Evolutionary conservation across 352 stramenopile genomes (phyloP), one percentile per base, ranked within the genome.

Genomic region (Saprolegnia parasitica): DNA sequence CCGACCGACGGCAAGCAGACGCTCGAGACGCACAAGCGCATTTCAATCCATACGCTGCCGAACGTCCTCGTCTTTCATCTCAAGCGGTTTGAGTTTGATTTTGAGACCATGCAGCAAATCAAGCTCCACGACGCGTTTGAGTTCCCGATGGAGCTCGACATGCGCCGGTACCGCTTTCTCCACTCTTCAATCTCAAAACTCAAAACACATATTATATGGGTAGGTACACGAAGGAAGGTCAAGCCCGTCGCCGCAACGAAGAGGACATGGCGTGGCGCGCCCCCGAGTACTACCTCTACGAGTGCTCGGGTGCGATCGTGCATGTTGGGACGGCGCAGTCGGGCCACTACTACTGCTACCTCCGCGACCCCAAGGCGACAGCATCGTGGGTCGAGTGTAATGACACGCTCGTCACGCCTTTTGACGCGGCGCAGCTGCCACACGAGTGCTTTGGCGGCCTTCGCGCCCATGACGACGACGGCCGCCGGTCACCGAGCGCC

Each of bases 71-170:
- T 98, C 40, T 91, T 98, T 61, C 95, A 98, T 66, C 68, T 98
- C 13, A 98, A 98, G 77, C 85, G 94, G 0, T 98, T 98, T 54
- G 92, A 98, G 67, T 98, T 98, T 71, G 91, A 98, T 74, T 97
- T 97, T 45, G 91, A 97, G 64, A 93, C 86, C 15, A 96, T 98
- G 87, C 87, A 96, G 54, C 90, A 96, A 74, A 91, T 86, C 49
- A 98, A 98, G 66, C 84, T 98, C 1, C 97, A 98, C 70, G 88
- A 96, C 65, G 82, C 86, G 10, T 97, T 98, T 62, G 95, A 98
- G 61, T 98, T 98, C 66, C 91, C 91, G 4, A 89, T 80, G 52
- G 78, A 89, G 42, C 74, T 97, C 20, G 84, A 97, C 67, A 95
- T 97, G 85, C 45, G 47, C 6, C 55, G 58, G 42, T 82, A 18